Conservation (phyloP, 768 basidiomycete genomes). For the Sistotremastrum suecicum region DNA sequence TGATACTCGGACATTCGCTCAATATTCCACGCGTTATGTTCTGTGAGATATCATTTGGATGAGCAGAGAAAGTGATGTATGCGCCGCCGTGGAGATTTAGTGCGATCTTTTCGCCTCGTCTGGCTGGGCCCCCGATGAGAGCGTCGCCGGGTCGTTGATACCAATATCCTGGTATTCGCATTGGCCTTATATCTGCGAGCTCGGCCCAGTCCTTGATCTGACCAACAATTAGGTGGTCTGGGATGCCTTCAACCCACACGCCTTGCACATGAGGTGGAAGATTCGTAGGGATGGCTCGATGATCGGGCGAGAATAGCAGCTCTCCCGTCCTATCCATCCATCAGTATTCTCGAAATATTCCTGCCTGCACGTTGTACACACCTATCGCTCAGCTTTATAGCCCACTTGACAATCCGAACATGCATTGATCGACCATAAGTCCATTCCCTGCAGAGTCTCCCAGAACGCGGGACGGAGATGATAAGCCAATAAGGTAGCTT, state of each 20-base stretch:
- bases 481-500: no score
- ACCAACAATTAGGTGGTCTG: conserved; percentile 26
- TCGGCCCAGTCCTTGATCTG: conserved; percentile 27
- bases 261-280: conserved; percentile 19
- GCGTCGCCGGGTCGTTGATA: conserved; percentile 23
- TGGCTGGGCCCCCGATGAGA: conserved; percentile 10
- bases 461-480: no score
- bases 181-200: conserved; percentile 23
- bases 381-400: no score
- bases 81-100: conserved; percentile 8
- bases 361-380: no score
- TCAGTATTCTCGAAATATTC: no score
- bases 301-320: no score
- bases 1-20: conserved; percentile 3
- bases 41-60: conserved; percentile 1
- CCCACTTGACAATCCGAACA: no score
- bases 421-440: no score
- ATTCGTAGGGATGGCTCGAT: no score
- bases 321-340: no score
- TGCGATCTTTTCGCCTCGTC: conserved; percentile 10
- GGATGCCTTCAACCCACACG: conserved; percentile 32
- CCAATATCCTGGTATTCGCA: conserved; percentile 46
- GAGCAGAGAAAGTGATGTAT: conserved; percentile 2
- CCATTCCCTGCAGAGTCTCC: no score
- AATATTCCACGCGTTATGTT: conserved; percentile 3